Percentiles rank a stretch among this genome's conserved stretches.
These are phyloP conservation scores for Discostella stelligera DNA, from an alignment of 352 stramenopile genomes.

Conservation along the genomic window DNA sequence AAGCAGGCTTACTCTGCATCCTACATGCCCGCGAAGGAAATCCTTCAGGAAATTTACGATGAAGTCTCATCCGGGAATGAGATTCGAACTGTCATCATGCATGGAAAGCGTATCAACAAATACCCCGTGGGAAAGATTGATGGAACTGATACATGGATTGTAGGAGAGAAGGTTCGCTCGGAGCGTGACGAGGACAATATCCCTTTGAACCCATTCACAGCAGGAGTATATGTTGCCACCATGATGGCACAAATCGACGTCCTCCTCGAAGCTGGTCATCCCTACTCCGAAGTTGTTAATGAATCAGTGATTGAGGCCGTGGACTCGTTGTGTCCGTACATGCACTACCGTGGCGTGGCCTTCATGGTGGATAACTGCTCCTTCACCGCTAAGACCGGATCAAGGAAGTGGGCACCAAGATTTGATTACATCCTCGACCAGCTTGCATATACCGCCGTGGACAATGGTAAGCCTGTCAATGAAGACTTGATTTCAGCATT, in stretches of 20 bases:
- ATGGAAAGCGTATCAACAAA: conserved; percentile 90
- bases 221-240: conserved; percentile 93
- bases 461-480: conserved; percentile 87
- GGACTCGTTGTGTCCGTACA: conserved; percentile 97
- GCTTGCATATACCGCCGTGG: conserved; percentile 92
- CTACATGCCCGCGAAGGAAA: conserved; percentile 95
- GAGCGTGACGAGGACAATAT: conserved; percentile 93
- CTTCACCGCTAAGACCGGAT: conserved; percentile 96
- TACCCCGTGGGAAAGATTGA: conserved; percentile 98
- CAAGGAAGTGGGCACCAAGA: conserved; percentile 95
- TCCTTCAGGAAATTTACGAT: conserved; percentile 98
- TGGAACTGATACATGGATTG: conserved; percentile 94
- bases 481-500: conserved; percentile 93
- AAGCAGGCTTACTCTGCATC: conserved; percentile 93
- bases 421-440: conserved; percentile 99
- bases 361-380: conserved; percentile 99
- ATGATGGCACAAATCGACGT: conserved; percentile 99
- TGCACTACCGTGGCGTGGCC: conserved; percentile 95
- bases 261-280: conserved; percentile 92
- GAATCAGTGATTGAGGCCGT: conserved; percentile 98
- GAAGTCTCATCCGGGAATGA: conserved; percentile 96
- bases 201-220: conserved; percentile 95
- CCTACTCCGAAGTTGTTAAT: conserved; percentile 98
- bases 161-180: conserved; percentile 94
- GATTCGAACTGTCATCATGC: conserved; percentile 97